Base-by-base conservation (phyloP, 1,139 yeast genomes). In the Geotrichum aggregatum region DNA sequence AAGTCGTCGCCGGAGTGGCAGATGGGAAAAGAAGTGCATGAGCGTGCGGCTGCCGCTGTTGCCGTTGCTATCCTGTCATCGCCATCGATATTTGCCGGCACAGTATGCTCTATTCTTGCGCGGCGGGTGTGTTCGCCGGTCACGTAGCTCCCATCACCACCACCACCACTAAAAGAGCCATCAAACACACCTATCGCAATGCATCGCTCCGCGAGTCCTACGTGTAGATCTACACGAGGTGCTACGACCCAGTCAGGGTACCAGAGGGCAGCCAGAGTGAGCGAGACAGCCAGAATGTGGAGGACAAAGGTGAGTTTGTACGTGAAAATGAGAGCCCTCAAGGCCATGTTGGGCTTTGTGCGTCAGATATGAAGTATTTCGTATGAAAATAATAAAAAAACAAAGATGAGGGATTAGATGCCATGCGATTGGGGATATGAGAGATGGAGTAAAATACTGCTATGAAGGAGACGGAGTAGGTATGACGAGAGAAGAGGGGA, bases 251-350 rank as follows among this genome's bases (percentile, higher is more conserved):
- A 50, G 28, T 36, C 22, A 2, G 53, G 53, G 28, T 24, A 30
- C 47, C 47, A 41, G 8, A 50, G 38, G 6, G 53, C 48, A 2
- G 24, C 8, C 2, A 50, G 42, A 7, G 53, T 50, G 18, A 44
- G 41, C 8, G 30, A 8, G 21, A 42, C 34, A 4, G 53, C 30
- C 3, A 34, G n/a, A 11, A 41, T 10, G 34, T 50, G 53, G 31
- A 46, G 40, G 18, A 46, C 30, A 26, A 50, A 50, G 18, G 53
- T 44, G 19, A 46, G 43, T 22, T 39, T 40, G 44, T 50, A 50
- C 7, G 53, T 50, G 10, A 16, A 8, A 16, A 46, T 22, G 6
- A 50, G 50, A 43, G 39, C 47, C 40, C 47, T 26, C 35, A 46
- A 39, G 39, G 50, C 33, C 49, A 46, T 45, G 28, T 24, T 10